Evolutionary conservation across 768 basidiomycete species (phyloP), one percentile per base, ranked within the genome.

Genomic region (Xerocomus brunneocitrinus): DNA sequence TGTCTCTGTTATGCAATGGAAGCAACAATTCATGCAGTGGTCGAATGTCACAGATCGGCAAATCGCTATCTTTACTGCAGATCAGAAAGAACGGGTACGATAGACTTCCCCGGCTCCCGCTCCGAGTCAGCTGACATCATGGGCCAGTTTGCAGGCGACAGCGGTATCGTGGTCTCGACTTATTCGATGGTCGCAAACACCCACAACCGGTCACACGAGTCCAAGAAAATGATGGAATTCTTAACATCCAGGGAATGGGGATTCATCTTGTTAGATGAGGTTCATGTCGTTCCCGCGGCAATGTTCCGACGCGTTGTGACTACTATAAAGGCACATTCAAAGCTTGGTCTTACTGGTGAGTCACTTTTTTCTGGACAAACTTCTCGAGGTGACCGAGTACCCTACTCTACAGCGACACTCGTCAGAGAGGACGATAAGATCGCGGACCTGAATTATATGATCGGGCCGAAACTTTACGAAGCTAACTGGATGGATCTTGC

Each of bases 401-500:
- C 25, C 4, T 25, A 27, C 51, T 6, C 32, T 39, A 30, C 65
- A 95, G 97, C 97, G 3, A 99, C 97, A 3, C 85, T 99, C 39
- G 97, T 99, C 25, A 89, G 97, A 54, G 97, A 99, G 72, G 97
- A 99, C 65, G 97, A 99, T 70, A 98, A 98, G 75, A 98, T 99
- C 64, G 87, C 89, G 14, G 97, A 99, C 72, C 76, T 99, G 52
- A 98, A 98, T 67, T 99, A 98, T 66, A 91, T 98, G 86, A 98
- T 99, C 69, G 97, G 97, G 7, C 97, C 97, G 9, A 99, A 99
- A 72, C 79, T 99, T 30, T 99, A 99, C 67, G 97, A 99, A 73
- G 97, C 97, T 5, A 99, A 99, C 68, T 99, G 97, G 97, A 98
- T 99, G 95, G 97, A 99, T 71, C 83, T 99, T 61, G 97, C 97